Percentiles rank a stretch among this genome's conserved stretches.
These are phyloP conservation scores for Colletotrichum godetiae DNA, from an alignment of 2,329 filamentous ascomycete genomes.

Conservation along the genomic window DNA sequence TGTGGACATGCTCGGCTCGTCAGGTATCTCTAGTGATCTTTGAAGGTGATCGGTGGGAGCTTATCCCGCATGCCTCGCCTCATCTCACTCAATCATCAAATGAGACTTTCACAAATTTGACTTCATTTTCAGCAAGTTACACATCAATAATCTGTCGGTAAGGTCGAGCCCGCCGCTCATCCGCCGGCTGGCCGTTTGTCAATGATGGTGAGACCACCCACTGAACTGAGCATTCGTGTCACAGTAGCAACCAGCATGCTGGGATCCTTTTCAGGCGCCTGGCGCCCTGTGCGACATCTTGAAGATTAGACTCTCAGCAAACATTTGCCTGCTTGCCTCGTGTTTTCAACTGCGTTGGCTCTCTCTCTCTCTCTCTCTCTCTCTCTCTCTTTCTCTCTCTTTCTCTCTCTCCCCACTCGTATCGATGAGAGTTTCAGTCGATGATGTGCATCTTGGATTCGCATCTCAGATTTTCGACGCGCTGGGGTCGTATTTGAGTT, in stretches of 20 bases:
- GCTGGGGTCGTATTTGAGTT: neutral
- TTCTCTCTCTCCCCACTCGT: neutral
- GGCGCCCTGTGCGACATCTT: slow-evolving; percentile 6
- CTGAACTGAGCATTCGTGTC: neutral
- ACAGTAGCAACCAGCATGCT: neutral
- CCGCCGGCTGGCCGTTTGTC: neutral
- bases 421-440: neutral
- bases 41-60: neutral
- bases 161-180: neutral
- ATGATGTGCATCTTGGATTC: neutral
- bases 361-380: no score
- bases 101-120: neutral
- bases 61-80: neutral
- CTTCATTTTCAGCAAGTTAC: neutral
- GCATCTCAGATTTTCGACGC: neutral
- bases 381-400: no score
- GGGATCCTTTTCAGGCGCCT: neutral
- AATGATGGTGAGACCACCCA: neutral
- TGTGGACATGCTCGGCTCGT: neutral
- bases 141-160: neutral
- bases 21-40: neutral
- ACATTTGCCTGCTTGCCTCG: neutral
- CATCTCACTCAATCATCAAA: neutral
- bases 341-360: neutral
- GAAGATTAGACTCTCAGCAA: neutral